phyloP scores from a whole-genome alignment of 495 filamentous ascomycete genomes.

The Lasiosphaeria hispida region DNA sequence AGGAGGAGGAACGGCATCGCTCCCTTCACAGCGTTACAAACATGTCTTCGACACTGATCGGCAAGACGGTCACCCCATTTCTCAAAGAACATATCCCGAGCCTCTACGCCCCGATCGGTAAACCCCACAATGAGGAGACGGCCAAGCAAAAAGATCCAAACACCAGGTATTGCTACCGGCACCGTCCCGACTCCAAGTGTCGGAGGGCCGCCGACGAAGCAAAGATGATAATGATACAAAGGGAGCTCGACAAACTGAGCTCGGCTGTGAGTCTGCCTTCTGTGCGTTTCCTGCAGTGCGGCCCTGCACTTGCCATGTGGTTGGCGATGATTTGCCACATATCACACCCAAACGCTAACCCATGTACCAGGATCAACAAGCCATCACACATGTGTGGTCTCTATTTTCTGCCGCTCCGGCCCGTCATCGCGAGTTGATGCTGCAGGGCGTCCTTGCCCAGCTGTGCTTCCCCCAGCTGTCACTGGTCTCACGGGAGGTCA shows the following conservation, averaged over 20 bases:
- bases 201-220: conserved; percentile 87
- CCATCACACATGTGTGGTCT: conserved; percentile 94
- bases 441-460: conserved; percentile 90
- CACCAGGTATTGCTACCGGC: conserved; percentile 93
- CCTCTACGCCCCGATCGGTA: conserved; percentile 70
- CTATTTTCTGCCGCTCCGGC: conserved; percentile 92
- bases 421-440: conserved; percentile 91
- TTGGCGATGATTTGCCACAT: no score
- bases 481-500: conserved; percentile 78
- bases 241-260: conserved; percentile 77
- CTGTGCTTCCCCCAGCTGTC: conserved; percentile 98
- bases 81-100: conserved; percentile 80
- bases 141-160: conserved; percentile 57
- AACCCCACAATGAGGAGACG: conserved; percentile 39
- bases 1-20: conserved; percentile 36
- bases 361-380: conserved; percentile 59
- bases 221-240: conserved; percentile 91
- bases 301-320: not conserved
- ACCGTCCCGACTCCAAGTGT: conserved; percentile 92
- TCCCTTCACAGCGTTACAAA: conserved; percentile 36
- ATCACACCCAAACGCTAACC: not conserved
- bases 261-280: conserved; percentile 46
- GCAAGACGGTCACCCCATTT: conserved; percentile 70
- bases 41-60: conserved; percentile 49
- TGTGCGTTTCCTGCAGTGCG: not conserved